phyloP scores from a whole-genome alignment of 2,329 filamentous ascomycete species.

The Tolypocladium endophyticum region DNA sequence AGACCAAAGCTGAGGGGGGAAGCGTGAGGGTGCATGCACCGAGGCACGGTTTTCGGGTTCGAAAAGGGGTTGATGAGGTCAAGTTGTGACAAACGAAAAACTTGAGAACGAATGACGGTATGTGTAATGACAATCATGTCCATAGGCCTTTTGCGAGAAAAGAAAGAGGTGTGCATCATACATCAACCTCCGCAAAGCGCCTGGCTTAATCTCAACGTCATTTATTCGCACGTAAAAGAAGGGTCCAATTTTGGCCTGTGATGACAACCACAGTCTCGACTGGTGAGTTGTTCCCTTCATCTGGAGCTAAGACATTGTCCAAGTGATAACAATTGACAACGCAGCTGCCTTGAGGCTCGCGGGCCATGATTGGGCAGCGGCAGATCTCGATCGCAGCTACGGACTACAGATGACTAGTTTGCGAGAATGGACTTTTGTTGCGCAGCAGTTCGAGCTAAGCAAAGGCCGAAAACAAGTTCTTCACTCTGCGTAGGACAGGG shows the following conservation, averaged over 20 bases:
- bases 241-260: too few relatives aligned
- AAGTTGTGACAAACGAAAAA: background rate
- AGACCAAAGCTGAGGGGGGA: constrained; percentile 31
- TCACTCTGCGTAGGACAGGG: too few relatives aligned
- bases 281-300: background rate
- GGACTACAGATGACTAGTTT: background rate
- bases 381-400: background rate
- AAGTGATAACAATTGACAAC: background rate
- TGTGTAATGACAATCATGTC: background rate
- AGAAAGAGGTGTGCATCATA: background rate
- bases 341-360: background rate
- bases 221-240: background rate
- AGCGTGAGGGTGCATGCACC: constrained; percentile 49
- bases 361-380: background rate
- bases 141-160: background rate
- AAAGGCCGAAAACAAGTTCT: background rate
- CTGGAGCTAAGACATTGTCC: background rate
- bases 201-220: background rate
- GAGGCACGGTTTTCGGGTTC: constrained; percentile 45
- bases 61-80: constrained; percentile 11
- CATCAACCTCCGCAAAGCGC: background rate
- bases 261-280: background rate
- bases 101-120: background rate
- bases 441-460: background rate
- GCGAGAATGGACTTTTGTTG: background rate